A percentile compares a stretch with the other conserved stretches of the same genome.
Evolutionary conservation across 306 rosid species (phyloP).

Genomic region (Macrotyloma uniflorum): DNA sequence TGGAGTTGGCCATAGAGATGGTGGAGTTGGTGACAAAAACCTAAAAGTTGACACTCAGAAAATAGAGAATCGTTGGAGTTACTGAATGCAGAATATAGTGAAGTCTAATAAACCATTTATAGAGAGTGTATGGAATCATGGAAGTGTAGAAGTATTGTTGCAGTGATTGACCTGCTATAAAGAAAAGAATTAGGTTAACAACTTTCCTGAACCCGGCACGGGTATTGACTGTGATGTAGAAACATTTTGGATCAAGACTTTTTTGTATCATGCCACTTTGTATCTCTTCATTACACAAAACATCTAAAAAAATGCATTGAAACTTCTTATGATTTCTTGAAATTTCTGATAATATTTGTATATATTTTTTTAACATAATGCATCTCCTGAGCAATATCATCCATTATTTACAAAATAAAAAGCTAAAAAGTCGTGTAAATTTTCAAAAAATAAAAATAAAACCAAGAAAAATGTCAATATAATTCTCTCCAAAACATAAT

Average conservation of each 20-base stretch:
- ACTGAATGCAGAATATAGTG: no score
- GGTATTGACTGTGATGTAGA: background rate
- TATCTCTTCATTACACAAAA: no score
- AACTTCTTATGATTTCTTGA: no score
- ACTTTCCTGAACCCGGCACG: background rate
- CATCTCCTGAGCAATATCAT: no score
- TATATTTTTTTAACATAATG: no score
- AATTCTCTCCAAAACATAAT: no score
- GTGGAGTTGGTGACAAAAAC: background rate
- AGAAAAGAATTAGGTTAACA: background rate
- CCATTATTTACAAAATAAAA: no score
- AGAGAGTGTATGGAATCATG: background rate
- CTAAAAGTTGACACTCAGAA: background rate
- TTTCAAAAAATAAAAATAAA: no score
- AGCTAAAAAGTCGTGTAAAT: no score
- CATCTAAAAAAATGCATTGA: no score
- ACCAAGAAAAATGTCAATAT: background rate
- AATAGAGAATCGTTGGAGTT: background rate
- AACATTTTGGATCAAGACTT: background rate
- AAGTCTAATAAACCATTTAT: background rate
- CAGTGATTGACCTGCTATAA: background rate
- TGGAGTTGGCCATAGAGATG: constrained; percentile 26
- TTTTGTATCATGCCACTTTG: background rate
- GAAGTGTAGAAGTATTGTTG: background rate
- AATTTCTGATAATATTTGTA: no score